A percentile compares a stretch with the other conserved stretches of the same genome.
These are phyloP conservation scores for Azolla pinnata DNA, from an alignment of 75 land plant genomes.

Conservation along the genomic window DNA sequence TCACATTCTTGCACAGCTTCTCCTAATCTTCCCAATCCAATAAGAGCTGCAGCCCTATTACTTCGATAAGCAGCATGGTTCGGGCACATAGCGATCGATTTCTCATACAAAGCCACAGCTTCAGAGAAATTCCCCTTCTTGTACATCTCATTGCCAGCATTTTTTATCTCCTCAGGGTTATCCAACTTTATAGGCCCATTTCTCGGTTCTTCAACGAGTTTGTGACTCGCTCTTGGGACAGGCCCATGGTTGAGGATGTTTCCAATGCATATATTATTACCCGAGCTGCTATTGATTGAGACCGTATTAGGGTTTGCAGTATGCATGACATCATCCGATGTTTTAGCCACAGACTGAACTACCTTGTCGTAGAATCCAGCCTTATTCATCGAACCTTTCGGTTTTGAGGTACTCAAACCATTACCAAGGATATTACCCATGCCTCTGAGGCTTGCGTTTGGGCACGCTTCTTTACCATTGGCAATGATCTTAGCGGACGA, in stretches of 20 bases:
- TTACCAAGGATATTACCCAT: conserved; percentile 6
- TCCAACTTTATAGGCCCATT: conserved; percentile 27
- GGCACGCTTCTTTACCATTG: too few relatives aligned
- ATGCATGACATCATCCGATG: too few relatives aligned
- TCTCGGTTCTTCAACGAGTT: neutral
- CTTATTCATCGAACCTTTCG: too few relatives aligned
- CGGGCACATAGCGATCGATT: conserved; percentile 59
- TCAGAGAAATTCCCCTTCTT: conserved; percentile 58
- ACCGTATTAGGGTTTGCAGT: too few relatives aligned
- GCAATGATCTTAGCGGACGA: too few relatives aligned
- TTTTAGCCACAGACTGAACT: too few relatives aligned
- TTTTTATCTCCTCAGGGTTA: conserved; percentile 74
- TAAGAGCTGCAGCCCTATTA: conserved; percentile 79
- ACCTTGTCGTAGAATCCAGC: too few relatives aligned
- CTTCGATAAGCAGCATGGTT: conserved; percentile 54
- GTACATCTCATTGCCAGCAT: conserved; percentile 69
- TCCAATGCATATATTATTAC: neutral
- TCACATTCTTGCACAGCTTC: conserved; percentile 86
- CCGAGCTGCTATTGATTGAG: neutral
- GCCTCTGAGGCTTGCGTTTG: too few relatives aligned
- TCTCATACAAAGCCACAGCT: conserved; percentile 71
- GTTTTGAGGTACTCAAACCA: too few relatives aligned
- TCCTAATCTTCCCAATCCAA: conserved; percentile 45
- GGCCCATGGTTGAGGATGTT: neutral
- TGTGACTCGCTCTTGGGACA: neutral